Evolutionary conservation across 2,329 filamentous ascomycete species (phyloP), one percentile per base, ranked within the genome.

Genomic region (Penicillium aurantiogriseum): DNA sequence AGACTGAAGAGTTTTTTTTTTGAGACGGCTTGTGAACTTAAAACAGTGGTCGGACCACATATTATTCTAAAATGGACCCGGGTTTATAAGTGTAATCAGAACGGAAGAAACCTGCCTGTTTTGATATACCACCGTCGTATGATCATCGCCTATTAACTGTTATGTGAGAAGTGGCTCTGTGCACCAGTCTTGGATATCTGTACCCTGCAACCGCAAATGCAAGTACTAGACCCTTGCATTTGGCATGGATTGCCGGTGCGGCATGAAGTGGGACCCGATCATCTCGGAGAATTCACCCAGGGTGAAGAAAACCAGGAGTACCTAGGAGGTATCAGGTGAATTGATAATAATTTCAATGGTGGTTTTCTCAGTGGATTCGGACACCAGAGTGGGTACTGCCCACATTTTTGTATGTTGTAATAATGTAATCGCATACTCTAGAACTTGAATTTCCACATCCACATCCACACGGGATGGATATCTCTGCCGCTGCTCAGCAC

Each of bases 381-480:
- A 55, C 21, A 58, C 46, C 46, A 45, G 43, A 50, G 60, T 61
- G 60, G 58, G 46, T 51, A 51, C 51, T 39, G 35, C n/a, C 15
- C 17, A 49, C 27, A 15, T 25, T n/a, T 17, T 25, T 35, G 27
- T n/a, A 21, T 29, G 17, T 29, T 38, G 21, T 21, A 43, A 43
- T 25, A 23, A 8, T 8, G 17, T 21, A 38, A 23, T 54, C 11
- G 25, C 43, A 54, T 54, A 40, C 29, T 47, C 19, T 9, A 21
- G 23, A 25, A n/a, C 45, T 39, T 25, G 21, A 29, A 47, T 54
- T 51, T 47, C 53, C 61, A 59, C 59, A 55, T 47, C 53, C 61
- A 60, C 59, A 56, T 49, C 53, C 45, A 49, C 50, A 53, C 51
- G 52, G 58, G 60, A 59, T 52, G 58, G 62, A 58, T 52, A 42